Percentiles rank a stretch among this genome's conserved stretches.
These are phyloP conservation scores for Euphorbia corollata DNA, from an alignment of 441 rosid species.

Conservation along the genomic window DNA sequence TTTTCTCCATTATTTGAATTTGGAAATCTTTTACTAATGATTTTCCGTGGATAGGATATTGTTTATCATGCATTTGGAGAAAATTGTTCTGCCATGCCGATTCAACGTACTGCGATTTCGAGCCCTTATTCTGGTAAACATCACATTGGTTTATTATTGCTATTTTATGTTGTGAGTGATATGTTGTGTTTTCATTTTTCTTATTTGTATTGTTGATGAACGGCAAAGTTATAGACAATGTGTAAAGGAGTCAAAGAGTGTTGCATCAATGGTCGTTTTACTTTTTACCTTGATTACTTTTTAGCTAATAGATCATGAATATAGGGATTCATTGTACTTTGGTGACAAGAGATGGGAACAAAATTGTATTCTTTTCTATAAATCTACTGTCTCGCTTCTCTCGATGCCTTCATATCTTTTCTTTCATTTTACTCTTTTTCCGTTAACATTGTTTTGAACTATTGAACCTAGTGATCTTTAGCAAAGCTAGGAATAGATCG, in stretches of 20 bases:
- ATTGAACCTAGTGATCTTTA: not conserved
- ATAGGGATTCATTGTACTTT: not conserved
- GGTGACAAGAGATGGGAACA: too few relatives aligned
- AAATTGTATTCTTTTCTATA: too few relatives aligned
- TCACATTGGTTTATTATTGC: not conserved
- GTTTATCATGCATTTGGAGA: constrained; percentile 53
- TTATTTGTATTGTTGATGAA: not conserved
- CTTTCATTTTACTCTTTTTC: too few relatives aligned
- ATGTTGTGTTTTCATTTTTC: not conserved
- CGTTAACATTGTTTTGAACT: not conserved
- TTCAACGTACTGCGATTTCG: constrained; percentile 39
- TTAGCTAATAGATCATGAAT: not conserved
- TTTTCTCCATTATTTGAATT: not conserved
- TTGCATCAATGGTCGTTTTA: not conserved
- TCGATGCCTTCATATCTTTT: too few relatives aligned
- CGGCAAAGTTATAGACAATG: not conserved
- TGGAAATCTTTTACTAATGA: constrained; percentile 1
- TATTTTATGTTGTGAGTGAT: not conserved
- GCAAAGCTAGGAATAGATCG: not conserved
- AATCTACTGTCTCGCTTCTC: too few relatives aligned
- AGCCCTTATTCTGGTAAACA: constrained; percentile 52
- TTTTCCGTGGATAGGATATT: constrained; percentile 43
- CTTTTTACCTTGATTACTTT: not conserved
- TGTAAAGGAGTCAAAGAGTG: not conserved
- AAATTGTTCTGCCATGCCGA: constrained; percentile 61